phyloP scores from a whole-genome alignment of 805 yeast genomes.

The Komagataella kurtzmanii region DNA sequence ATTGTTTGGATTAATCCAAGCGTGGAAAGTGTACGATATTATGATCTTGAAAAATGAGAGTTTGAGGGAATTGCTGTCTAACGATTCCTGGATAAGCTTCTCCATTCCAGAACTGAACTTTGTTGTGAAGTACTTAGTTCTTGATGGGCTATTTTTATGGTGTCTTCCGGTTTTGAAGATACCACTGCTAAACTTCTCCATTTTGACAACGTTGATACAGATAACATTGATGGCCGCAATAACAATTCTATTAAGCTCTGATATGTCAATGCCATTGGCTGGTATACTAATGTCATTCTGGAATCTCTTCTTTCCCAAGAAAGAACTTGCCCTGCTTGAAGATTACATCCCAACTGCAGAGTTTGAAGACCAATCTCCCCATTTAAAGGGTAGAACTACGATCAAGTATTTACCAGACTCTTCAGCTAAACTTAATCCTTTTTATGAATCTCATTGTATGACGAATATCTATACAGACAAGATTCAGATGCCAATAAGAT shows the following conservation, averaged over 20 bases:
- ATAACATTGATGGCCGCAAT: slow-evolving; percentile 30
- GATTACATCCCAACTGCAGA: slow-evolving; percentile 20
- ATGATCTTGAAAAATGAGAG: slow-evolving; percentile 37
- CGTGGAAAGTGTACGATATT: slow-evolving; percentile 73
- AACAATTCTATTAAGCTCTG: slow-evolving; percentile 42
- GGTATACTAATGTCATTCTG: slow-evolving; percentile 8
- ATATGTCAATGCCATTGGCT: slow-evolving; percentile 33
- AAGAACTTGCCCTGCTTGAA: slow-evolving; percentile 18
- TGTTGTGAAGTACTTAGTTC: slow-evolving; percentile 52
- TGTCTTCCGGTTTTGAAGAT: slow-evolving; percentile 61
- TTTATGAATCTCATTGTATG: slow-evolving; percentile 51
- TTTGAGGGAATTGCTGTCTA: slow-evolving; percentile 8
- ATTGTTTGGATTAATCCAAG: slow-evolving; percentile 61
- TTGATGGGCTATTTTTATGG: slow-evolving; percentile 65
- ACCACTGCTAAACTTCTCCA: slow-evolving; percentile 58
- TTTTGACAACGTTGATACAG: slow-evolving; percentile 36
- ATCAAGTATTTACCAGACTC: slow-evolving; percentile 87
- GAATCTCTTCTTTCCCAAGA: slow-evolving; percentile 11
- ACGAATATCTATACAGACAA: slow-evolving; percentile 18
- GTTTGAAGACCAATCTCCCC: slow-evolving; percentile 35
- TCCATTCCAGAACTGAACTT: slow-evolving; percentile 41
- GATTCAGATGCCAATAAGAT: slow-evolving; percentile 52
- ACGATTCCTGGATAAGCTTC: slow-evolving; percentile 17
- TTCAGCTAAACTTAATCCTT: slow-evolving; percentile 73
- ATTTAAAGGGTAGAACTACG: slow-evolving; percentile 70